Base-by-base conservation (phyloP, 1,284 basidiomycete species). In the Rhodotorula sp. region DNA sequence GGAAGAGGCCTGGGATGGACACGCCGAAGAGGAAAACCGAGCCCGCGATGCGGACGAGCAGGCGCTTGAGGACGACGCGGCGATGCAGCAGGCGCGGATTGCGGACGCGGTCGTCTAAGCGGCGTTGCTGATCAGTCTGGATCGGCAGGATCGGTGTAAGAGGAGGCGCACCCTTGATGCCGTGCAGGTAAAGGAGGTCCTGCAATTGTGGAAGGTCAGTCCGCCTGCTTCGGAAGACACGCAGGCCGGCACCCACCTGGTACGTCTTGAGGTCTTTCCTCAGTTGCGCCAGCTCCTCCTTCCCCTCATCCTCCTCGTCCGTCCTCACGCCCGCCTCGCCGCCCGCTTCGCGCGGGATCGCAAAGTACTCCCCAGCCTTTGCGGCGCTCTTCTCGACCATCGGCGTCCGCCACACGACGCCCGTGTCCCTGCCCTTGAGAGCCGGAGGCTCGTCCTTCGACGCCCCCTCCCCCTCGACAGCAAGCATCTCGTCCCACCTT, bases 1-100 rank as follows among this genome's bases (percentile, higher is more conserved):
- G 85, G 63, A 89, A 66, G 69, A 95, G 85, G 58, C 94, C 90
- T n/a, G 93, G 88, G 61, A 92, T 79, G 65, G 91, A 89, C 78
- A 95, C 82, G 50, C 85, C 78, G 80, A 90, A 82, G 76, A 97
- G 85, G 81, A 88, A 84, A 71, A 87, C 73, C 36, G 88, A 84
- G 87, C 89, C 88, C 39, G 82, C 72, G 61, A 90, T 79, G 65
- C 93, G 86, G 69, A 92, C 82, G 66, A 85, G 22, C 80, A 92
- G 85, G 64, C 92, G 85, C 64, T 84, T 85, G 22, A 90, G 67
- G 58, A 92, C 87, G 44, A 83, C 84, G 51, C 77, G 85, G 55
- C 86, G 86, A 64, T 83, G 81, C 67, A 90, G 83, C 56, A 74
- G 77, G 44, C 83, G 79, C 80, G 80, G 64, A 53, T 74, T 88